These are phyloP conservation scores for Trametes cingulata DNA, from an alignment of 768 basidiomycete species.

Conservation along the genomic window DNA sequence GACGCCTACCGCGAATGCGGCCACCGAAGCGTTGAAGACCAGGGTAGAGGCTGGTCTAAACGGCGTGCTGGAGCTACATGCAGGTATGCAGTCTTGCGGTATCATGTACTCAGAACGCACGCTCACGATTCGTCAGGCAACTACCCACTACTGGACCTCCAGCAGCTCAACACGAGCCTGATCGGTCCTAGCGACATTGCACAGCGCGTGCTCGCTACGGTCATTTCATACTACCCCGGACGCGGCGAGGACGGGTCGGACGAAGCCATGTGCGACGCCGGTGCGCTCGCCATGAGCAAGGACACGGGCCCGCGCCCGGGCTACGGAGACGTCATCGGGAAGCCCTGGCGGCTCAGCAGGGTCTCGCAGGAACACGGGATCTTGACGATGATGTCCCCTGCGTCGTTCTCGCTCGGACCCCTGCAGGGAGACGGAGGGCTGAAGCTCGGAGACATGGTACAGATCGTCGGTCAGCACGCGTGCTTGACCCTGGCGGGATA, in stretches of 20 bases:
- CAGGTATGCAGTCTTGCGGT: constrained; percentile 46
- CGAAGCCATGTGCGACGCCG: constrained; percentile 82
- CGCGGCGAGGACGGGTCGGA: constrained; percentile 61
- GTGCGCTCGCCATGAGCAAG: constrained; percentile 85
- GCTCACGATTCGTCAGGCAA: constrained; percentile 48
- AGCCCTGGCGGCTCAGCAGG: constrained; percentile 61
- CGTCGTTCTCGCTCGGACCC: constrained; percentile 20
- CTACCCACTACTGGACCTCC: constrained; percentile 82
- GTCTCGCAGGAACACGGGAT: constrained; percentile 83
- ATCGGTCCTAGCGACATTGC: constrained; percentile 58
- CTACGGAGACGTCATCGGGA: constrained; percentile 71
- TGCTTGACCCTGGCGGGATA: constrained; percentile 80
- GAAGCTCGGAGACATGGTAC: constrained; percentile 60
- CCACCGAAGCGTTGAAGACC: constrained; percentile 60
- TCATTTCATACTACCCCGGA: constrained; percentile 79
- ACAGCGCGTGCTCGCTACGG: constrained; percentile 67
- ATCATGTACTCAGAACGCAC: background rate
- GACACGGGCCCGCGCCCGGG: constrained; percentile 74
- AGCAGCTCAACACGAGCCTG: constrained; percentile 76
- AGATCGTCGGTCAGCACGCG: constrained; percentile 84
- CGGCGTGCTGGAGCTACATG: constrained; percentile 69
- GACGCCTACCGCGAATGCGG: constrained; percentile 86
- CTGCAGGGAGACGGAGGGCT: constrained; percentile 35
- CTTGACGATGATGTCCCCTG: constrained; percentile 41
- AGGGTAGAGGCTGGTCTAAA: constrained; percentile 19